Base-by-base conservation (phyloP, 192 early-diverging fungal genomes). In the Entomortierella lignicola region DNA sequence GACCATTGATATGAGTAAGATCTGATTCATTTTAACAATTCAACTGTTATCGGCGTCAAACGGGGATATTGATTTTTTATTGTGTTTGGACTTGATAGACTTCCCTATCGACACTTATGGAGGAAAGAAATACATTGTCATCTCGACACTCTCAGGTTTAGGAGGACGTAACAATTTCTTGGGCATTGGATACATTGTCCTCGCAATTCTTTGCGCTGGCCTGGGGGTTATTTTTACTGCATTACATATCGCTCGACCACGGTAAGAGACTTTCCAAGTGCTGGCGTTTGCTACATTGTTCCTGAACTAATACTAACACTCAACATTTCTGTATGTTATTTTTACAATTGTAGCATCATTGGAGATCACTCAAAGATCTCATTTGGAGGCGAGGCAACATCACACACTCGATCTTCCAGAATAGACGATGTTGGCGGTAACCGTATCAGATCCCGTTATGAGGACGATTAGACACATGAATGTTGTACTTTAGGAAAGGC, bases 121-220 rank as follows among this genome's bases (percentile, higher is more conserved):
- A 42, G 98, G 98, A 44, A 96, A 94, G 44, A 99, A 99, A 81
- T 93, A 94, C 1, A 84, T 99, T 60, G 96, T 99, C 30, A 85
- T 99, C 39, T 94, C 94, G 7, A 94, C 95, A 21, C 89, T 93
- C 1, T 97, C 95, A 30, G 91, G 98, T 65, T 83, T 97, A 31
- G 98, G 98, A 67, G 95, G 95, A 34, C 93, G 94, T 61, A 99
- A 99, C 82, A 90, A 95, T 25, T 98, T 97, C 82, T 86, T 99
- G 80, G 98, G 97, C 17, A 84, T 93, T 55, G 94, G 94, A 7
- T 99, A 95, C 82, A 95, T 99, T 51, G 88, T 91, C 21, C 89
- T 96, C 52, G 98, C 97, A 21, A 85, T 90, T 31, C 66, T 98
- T 44, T 97, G 95, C 77, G 94, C 94, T 66, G 75, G 92, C 23